Conservation (phyloP, 805 yeast genomes). For the Wickerhamomyces queroliae region DNA sequence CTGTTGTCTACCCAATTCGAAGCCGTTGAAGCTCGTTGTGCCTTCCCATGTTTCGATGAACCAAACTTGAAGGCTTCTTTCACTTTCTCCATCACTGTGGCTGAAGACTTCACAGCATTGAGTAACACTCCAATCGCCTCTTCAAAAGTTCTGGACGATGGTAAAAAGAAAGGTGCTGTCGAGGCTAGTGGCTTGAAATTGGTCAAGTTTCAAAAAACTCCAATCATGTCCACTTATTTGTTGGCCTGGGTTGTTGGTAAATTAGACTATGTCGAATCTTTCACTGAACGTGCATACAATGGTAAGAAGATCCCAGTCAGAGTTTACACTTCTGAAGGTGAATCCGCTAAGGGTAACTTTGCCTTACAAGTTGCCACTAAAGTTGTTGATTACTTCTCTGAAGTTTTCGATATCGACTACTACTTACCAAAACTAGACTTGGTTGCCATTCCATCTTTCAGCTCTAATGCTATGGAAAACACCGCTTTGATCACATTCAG, state of each 20-base stretch:
- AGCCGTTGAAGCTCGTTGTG: conserved; percentile 78
- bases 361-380: conserved; percentile 71
- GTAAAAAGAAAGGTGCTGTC: conserved; percentile 44
- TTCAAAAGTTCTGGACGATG: conserved; percentile 39
- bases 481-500: conserved; percentile 81
- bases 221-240: conserved; percentile 74
- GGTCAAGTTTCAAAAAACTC: conserved; percentile 59
- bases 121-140: conserved; percentile 59
- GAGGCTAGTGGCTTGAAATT: conserved; percentile 20
- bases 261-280: conserved; percentile 58
- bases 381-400: conserved; percentile 66
- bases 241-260: conserved; percentile 82
- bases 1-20: conserved; percentile 83
- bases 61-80: conserved; percentile 76
- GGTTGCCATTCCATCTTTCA: conserved; percentile 75
- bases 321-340: conserved; percentile 76
- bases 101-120: conserved; percentile 48
- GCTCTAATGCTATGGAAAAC: conserved; percentile 89
- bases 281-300: conserved; percentile 27
- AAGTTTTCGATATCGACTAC: conserved; percentile 67
- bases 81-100: conserved; percentile 55
- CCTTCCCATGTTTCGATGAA: conserved; percentile 82
- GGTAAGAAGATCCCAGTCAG: conserved; percentile 72
- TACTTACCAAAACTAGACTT: conserved; percentile 79
- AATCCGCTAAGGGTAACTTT: conserved; percentile 61